Conservation (phyloP, 1,284 basidiomycete genomes). For the Omphalotus olearius region DNA sequence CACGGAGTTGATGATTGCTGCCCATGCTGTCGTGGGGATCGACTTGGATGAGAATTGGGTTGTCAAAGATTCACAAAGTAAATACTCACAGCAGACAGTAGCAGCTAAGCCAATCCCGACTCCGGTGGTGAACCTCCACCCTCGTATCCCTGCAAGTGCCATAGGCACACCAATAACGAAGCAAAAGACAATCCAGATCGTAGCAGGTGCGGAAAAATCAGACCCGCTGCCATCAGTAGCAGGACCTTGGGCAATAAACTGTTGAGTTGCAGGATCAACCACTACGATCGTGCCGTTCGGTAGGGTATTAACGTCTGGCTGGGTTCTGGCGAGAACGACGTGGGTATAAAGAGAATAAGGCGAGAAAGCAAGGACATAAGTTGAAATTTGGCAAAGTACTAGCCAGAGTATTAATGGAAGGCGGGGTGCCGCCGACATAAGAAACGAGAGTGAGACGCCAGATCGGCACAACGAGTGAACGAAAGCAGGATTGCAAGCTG, state of each 20-base stretch:
- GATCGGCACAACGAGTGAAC: not conserved
- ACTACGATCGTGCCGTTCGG: conserved; percentile 39
- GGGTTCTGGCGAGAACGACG: not conserved
- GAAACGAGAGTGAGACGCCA: conserved; percentile 8
- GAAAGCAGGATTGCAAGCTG: not conserved
- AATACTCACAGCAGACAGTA: conserved; percentile 42
- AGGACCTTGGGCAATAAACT: conserved; percentile 44
- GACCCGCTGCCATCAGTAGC: conserved; percentile 57
- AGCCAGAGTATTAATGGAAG: conserved; percentile 1
- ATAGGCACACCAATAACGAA: conserved; percentile 50
- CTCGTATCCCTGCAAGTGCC: conserved; percentile 49
- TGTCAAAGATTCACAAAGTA: conserved; percentile 1
- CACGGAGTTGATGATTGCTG: conserved; percentile 54
- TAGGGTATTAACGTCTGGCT: conserved; percentile 30
- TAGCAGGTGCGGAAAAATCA: conserved; percentile 41
- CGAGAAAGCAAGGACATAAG: conserved; percentile 1
- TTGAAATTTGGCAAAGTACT: not conserved
- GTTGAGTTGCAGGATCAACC: conserved; percentile 38
- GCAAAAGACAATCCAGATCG: conserved; percentile 55
- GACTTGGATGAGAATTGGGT: not conserved
- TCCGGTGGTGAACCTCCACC: conserved; percentile 52
- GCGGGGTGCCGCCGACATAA: conserved; percentile 9
- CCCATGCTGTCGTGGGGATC: conserved; percentile 42
- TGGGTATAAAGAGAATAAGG: conserved; percentile 4
- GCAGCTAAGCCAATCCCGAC: conserved; percentile 45